Base-by-base conservation (phyloP, 495 filamentous ascomycete species). In the Podospora tetraspora region DNA sequence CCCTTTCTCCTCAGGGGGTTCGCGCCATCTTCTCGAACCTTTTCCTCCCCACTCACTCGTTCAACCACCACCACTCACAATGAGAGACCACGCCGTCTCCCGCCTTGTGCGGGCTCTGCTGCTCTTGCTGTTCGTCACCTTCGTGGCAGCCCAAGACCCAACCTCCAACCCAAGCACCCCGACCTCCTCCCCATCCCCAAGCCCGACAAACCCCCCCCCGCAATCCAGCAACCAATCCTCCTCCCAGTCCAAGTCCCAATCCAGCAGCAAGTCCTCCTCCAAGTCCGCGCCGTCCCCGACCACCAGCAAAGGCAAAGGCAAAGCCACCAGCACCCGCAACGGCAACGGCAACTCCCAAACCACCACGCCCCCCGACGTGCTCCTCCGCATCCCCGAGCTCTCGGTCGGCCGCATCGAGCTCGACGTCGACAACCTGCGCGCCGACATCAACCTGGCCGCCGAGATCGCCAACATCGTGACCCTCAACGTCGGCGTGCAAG, bases 361-460 rank as follows among this genome's bases (percentile, higher is more conserved):
- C 3, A 68, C 64, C 7, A 76, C 70, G 0, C 78, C 82, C 2
- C 84, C 85, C 6, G 85, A 88, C 73, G 85, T 88, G 27, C 76
- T 77, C 27, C 79, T 88, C 60, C 82, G 81, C 63, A 81, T 87
- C 5, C 85, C 85, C 16, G 78, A 82, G 22, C 79, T 88, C 6
- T 80, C 79, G 27, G 84, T 88, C 16, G 81, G 81, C 27, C 76
- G 79, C 25, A 88, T 88, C 67, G 84, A 87, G 73, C 80, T 88
- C 0, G 80, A 82, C 69, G 83, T 86, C 12, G 83, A 86, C 64
- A 79, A 86, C 71, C 73, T 86, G 10, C 76, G 79, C 66, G 85
- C 84, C 3, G 83, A 87, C 64, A 73, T 88, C 71, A 87, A 86
- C 68, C 74, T 88, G 1, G 84, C 84, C 57, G 85, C 85, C 62